These are phyloP conservation scores for Cutaneotrichosporon cyanovorans DNA, from an alignment of 1,284 basidiomycete genomes.

Conservation along the genomic window DNA sequence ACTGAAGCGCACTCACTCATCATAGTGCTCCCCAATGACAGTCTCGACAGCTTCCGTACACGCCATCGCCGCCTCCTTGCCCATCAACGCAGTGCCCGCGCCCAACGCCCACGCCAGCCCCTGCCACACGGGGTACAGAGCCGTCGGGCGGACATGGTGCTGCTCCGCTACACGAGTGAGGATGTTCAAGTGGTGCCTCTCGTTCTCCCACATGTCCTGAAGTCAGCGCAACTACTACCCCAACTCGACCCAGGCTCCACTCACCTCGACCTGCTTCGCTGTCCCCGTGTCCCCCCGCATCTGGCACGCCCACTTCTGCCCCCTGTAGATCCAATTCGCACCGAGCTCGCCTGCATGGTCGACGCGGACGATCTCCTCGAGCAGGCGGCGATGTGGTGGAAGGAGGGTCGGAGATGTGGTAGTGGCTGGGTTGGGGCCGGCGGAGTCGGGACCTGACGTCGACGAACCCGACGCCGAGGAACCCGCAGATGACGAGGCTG, in stretches of 20 bases:
- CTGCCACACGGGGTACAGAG: conserved; percentile 75
- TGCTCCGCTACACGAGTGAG: conserved; percentile 78
- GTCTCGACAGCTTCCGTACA: conserved; percentile 97
- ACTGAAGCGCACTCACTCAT: conserved; percentile 93
- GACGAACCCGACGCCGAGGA: background rate
- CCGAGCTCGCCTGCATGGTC: conserved; percentile 90
- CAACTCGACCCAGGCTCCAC: conserved; percentile 19
- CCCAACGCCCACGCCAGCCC: conserved; percentile 78
- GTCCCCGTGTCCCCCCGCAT: conserved; percentile 57
- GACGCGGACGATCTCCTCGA: conserved; percentile 57
- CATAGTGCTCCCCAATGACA: conserved; percentile 95
- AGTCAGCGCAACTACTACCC: background rate
- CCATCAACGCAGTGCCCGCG: conserved; percentile 74
- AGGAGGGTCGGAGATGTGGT: conserved; percentile 32
- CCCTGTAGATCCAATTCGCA: conserved; percentile 86
- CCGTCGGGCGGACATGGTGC: conserved; percentile 74
- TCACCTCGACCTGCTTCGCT: conserved; percentile 68
- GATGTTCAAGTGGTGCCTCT: conserved; percentile 81
- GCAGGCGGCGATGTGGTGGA: conserved; percentile 28
- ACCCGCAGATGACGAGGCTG: background rate
- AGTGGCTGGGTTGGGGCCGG: conserved; percentile 24
- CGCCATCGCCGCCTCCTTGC: conserved; percentile 92
- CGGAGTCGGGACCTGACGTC: background rate
- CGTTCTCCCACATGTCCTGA: conserved; percentile 94
- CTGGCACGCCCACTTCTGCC: conserved; percentile 60